A percentile compares a stretch with the other conserved stretches of the same genome.
phyloP scores from a whole-genome alignment of 345 rosid species.

The Lepidium africanum region DNA sequence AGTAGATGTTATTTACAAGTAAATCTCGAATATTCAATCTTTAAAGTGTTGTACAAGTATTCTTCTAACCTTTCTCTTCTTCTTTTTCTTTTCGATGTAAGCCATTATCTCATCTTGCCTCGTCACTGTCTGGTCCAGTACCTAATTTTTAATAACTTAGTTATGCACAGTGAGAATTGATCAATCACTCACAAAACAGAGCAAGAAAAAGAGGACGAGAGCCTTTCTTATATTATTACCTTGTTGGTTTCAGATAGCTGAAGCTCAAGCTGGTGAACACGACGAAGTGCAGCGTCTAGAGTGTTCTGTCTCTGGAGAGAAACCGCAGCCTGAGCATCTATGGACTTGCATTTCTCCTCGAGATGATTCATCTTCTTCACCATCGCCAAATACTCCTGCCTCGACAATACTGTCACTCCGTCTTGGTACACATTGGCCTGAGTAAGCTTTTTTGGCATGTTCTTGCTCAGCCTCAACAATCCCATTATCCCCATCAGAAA shows the following conservation, averaged over 20 bases:
- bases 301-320: conserved; percentile 62
- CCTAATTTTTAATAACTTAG: conserved; percentile 26
- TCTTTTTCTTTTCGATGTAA: conserved; percentile 43
- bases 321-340: conserved; percentile 37
- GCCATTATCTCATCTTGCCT: conserved; percentile 40
- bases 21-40: background rate
- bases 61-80: conserved; percentile 35
- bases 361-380: conserved; percentile 60
- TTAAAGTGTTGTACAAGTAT: background rate
- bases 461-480: conserved; percentile 46
- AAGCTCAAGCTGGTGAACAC: conserved; percentile 48
- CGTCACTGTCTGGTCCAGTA: conserved; percentile 39
- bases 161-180: background rate
- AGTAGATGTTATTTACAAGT: background rate
- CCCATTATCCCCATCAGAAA: conserved; percentile 54
- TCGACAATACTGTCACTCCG: conserved; percentile 33
- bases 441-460: conserved; percentile 49
- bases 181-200: background rate
- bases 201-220: background rate
- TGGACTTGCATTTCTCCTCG: conserved; percentile 48
- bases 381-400: conserved; percentile 49
- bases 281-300: conserved; percentile 52
- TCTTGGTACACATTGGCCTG: conserved; percentile 44
- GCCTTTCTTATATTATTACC: conserved; percentile 30
- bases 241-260: conserved; percentile 61